phyloP scores from a whole-genome alignment of 2,329 filamentous ascomycete genomes.

The Xylaria hypoxylon region DNA sequence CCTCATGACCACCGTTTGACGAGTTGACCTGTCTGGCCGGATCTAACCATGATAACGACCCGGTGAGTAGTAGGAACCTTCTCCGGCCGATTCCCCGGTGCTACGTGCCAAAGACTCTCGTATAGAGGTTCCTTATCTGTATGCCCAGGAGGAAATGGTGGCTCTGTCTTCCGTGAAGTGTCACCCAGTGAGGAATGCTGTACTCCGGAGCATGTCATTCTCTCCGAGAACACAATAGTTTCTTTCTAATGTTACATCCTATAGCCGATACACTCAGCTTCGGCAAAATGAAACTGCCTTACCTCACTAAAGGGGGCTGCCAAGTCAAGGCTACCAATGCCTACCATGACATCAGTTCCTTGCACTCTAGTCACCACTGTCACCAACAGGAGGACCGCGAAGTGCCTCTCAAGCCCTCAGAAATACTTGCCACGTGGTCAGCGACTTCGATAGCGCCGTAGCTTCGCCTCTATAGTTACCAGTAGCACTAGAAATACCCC shows the following conservation, averaged over 20 bases:
- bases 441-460: not conserved
- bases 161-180: not conserved
- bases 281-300: no score
- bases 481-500: not conserved
- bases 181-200: constrained; percentile 1
- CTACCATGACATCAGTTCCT: not conserved
- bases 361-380: not conserved
- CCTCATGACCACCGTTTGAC: not conserved
- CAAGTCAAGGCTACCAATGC: not conserved
- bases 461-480: not conserved
- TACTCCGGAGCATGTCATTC: not conserved
- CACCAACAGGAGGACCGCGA: not conserved
- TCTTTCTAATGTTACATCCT: not conserved
- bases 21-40: not conserved
- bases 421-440: constrained; percentile 9
- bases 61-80: not conserved
- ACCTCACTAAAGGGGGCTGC: not conserved
- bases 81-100: not conserved
- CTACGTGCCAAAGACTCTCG: not conserved
- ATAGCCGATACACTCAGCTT: not conserved
- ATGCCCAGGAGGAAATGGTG: not conserved
- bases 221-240: not conserved
- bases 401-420: constrained; percentile 5
- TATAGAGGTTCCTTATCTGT: not conserved
- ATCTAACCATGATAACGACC: not conserved